Evolutionary conservation across 495 filamentous ascomycete genomes (phyloP).

Genomic region (Letharia lupina): DNA sequence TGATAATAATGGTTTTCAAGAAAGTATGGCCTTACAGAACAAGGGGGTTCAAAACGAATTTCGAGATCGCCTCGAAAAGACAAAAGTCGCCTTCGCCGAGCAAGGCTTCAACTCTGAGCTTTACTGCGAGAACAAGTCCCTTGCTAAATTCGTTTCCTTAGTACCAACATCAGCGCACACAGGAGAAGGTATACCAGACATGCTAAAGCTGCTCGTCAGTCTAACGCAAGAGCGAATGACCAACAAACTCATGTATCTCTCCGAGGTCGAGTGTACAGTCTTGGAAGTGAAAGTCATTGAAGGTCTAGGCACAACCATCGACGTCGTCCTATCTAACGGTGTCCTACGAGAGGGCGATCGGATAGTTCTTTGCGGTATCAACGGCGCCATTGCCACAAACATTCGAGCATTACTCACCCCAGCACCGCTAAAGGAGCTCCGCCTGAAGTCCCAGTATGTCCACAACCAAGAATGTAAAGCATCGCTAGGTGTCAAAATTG

Average conservation of each 20-base stretch:
- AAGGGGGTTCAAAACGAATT: constrained; percentile 95
- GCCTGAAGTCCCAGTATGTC: constrained; percentile 88
- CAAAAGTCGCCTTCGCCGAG: constrained; percentile 88
- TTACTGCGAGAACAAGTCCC: constrained; percentile 95
- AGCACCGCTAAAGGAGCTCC: constrained; percentile 86
- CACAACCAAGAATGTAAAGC: constrained; percentile 99
- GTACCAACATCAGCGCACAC: constrained; percentile 97
- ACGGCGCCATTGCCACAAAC: constrained; percentile 88
- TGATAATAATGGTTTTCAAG: constrained; percentile 96
- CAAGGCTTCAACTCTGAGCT: constrained; percentile 97
- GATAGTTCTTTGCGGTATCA: constrained; percentile 88
- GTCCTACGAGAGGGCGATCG: constrained; percentile 90
- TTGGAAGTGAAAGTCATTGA: constrained; percentile 99
- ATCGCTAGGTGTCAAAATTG: constrained; percentile 96
- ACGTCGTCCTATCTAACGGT: constrained; percentile 95
- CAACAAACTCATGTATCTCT: constrained; percentile 93
- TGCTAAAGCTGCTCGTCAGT: constrained; percentile 89
- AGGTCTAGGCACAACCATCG: constrained; percentile 96
- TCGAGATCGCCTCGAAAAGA: constrained; percentile 77
- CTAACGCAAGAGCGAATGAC: constrained; percentile 98
- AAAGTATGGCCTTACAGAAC: constrained; percentile 80
- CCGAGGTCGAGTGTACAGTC: constrained; percentile 94
- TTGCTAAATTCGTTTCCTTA: constrained; percentile 86
- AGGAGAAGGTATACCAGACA: constrained; percentile 97
- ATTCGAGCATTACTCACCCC: constrained; percentile 95